phyloP scores from a whole-genome alignment of 1,139 yeast genomes.

The Suhomyces kunorum region DNA sequence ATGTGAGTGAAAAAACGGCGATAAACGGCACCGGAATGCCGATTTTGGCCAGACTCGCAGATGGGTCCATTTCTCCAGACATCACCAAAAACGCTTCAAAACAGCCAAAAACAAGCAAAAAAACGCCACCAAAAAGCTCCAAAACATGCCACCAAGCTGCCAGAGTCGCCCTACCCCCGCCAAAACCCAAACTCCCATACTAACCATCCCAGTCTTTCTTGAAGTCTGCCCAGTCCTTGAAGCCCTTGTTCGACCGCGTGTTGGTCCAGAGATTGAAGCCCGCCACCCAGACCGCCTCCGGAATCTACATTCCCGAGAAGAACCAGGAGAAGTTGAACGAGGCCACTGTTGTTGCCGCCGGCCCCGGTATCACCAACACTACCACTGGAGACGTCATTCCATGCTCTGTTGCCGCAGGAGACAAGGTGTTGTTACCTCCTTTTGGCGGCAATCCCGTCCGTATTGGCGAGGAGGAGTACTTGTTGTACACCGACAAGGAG shows the following conservation, averaged over 20 bases:
- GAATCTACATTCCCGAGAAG: conserved; percentile 94
- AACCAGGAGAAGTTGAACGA: conserved; percentile 90
- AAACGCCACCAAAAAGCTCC: too few relatives aligned
- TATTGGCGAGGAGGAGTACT: conserved; percentile 79
- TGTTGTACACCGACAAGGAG: conserved; percentile 85
- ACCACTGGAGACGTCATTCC: conserved; percentile 65
- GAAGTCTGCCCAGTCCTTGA: conserved; percentile 83
- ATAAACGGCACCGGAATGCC: neutral
- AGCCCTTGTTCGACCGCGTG: conserved; percentile 93
- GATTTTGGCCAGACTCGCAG: neutral
- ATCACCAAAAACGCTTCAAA: too few relatives aligned
- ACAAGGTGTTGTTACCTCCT: conserved; percentile 88
- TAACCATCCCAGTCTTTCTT: conserved; percentile 53
- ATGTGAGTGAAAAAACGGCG: neutral
- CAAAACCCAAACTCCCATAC: too few relatives aligned
- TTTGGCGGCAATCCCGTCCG: conserved; percentile 87
- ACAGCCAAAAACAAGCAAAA: neutral
- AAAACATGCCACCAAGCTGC: too few relatives aligned
- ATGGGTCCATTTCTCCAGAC: neutral
- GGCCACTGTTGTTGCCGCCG: conserved; percentile 78
- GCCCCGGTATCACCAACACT: conserved; percentile 75
- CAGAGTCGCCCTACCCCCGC: conserved; percentile 5
- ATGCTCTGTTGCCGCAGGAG: conserved; percentile 81
- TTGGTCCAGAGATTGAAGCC: conserved; percentile 94
- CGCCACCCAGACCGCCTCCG: conserved; percentile 88